A percentile compares a stretch with the other conserved stretches of the same genome.
These are phyloP conservation scores for Hygrophorus russula DNA, from an alignment of 768 basidiomycete genomes.

Conservation along the genomic window DNA sequence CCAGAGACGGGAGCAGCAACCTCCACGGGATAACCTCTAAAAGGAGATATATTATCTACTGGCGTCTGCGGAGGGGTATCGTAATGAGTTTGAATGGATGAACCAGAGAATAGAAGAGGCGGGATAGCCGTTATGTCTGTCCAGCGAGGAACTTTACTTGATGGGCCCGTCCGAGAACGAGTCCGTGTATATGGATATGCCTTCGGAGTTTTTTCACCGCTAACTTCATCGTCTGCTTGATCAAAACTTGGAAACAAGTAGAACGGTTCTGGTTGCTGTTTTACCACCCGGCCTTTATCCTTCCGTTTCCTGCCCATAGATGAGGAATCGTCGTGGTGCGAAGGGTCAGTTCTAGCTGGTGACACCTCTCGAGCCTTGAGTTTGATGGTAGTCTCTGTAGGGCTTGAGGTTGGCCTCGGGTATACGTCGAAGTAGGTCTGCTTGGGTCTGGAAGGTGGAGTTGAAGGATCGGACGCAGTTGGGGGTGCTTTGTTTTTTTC, in stretches of 20 bases:
- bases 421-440: slow-evolving; percentile 37
- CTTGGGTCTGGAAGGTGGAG: slow-evolving; percentile 17
- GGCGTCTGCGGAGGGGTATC: slow-evolving; percentile 71
- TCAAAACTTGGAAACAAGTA: slow-evolving; percentile 33
- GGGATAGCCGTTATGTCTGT: slow-evolving; percentile 28
- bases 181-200: slow-evolving; percentile 29
- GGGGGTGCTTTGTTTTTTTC: slow-evolving; percentile 31
- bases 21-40: slow-evolving; percentile 43
- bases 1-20: slow-evolving; percentile 71
- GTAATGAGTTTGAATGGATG: slow-evolving; percentile 53
- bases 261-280: slow-evolving; percentile 16
- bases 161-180: slow-evolving; percentile 51
- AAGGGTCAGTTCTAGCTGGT: slow-evolving; percentile 14
- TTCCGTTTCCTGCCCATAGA: slow-evolving; percentile 1
- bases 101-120: slow-evolving; percentile 51
- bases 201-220: slow-evolving; percentile 10
- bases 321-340: slow-evolving; percentile 6
- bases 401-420: slow-evolving; percentile 26
- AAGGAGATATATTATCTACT: slow-evolving; percentile 27
- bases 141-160: slow-evolving; percentile 30
- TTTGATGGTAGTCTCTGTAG: slow-evolving; percentile 23
- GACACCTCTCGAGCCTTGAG: slow-evolving; percentile 16
- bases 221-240: slow-evolving; percentile 17
- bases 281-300: slow-evolving; percentile 1
- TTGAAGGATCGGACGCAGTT: slow-evolving; percentile 11